Base-by-base conservation (phyloP, 768 basidiomycete genomes). In the Chlorophyllum brunneum region DNA sequence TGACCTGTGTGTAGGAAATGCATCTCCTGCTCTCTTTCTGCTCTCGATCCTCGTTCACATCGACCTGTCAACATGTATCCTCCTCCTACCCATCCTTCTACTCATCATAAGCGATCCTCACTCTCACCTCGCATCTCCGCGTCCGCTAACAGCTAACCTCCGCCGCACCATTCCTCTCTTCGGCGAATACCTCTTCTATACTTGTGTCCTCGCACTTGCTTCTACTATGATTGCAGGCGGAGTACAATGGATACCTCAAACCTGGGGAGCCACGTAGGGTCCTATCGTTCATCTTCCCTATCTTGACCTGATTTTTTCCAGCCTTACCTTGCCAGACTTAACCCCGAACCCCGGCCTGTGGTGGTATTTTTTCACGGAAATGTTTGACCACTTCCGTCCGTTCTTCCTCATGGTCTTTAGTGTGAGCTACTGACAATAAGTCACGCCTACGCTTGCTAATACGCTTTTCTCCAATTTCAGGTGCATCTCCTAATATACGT, bases 281-380 rank as follows among this genome's bases (percentile, higher is more conserved):
- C 26, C 29, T 20, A 13, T 5, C 20, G 26, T 3, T 44, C 39
- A 4, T 41, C n/a, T 43, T 30, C 39, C n/a, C 23, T 9, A 34
- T 38, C 41, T 46, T 58, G 7, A 56, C 26, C 44, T 48, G 33
- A 18, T 38, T 20, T 24, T 22, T 40, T 10, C 11, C 58, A 98
- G 95, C 40, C 61, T 97, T 20, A 80, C 79, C 16, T 80, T 97
- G 7, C 88, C 89, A 1, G 95, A 97, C 64, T 69, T 98, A 56
- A 94, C 92, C 7, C 95, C 97, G 0, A 98, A 95, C 59, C 83
- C 90, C 3, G 95, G 97, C 1, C 70, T 98, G 24, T 93, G 93
- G 89, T 98, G 95, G 95, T 98, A 98, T 67, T 98, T 98, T 73
- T 98, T 98, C 71, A 98, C 93, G 9, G 95, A 98, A 66, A 98